phyloP scores from a whole-genome alignment of 805 yeast genomes.

The Gaillardinia entomophila region DNA sequence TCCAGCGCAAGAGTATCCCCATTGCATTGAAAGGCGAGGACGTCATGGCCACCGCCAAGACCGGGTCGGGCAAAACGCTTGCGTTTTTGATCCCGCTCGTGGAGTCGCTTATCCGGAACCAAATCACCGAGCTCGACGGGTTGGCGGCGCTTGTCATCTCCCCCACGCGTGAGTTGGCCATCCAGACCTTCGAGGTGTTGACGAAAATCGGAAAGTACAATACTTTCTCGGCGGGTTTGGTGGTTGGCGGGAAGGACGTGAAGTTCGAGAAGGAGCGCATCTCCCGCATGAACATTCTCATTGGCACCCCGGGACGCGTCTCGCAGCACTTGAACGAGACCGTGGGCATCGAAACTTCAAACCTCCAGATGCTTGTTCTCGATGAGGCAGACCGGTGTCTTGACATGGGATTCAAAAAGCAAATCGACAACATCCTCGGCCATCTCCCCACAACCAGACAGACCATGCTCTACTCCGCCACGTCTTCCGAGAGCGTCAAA shows the following conservation, averaged over 20 bases:
- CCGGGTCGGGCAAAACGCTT: constrained; percentile 88
- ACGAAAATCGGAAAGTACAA: constrained; percentile 73
- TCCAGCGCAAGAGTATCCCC: constrained; percentile 77
- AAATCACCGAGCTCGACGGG: constrained; percentile 82
- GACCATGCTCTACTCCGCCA: constrained; percentile 81
- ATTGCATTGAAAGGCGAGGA: constrained; percentile 72
- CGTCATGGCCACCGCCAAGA: constrained; percentile 80
- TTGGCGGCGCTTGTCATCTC: constrained; percentile 85
- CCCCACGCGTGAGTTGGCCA: constrained; percentile 88
- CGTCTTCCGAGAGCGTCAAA: constrained; percentile 76
- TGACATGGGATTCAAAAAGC: constrained; percentile 88
- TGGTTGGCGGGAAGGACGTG: constrained; percentile 91
- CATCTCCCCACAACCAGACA: constrained; percentile 79
- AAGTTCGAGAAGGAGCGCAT: constrained; percentile 77
- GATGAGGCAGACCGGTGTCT: constrained; percentile 92
- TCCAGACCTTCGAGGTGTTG: constrained; percentile 84
- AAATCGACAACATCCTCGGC: constrained; percentile 72
- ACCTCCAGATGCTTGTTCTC: constrained; percentile 70
- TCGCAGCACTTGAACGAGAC: constrained; percentile 90
- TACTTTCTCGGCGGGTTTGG: constrained; percentile 80
- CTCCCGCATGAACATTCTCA: constrained; percentile 69
- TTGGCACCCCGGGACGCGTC: constrained; percentile 89
- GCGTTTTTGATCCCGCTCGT: constrained; percentile 81
- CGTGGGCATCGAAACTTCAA: constrained; percentile 67
- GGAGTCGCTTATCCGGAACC: constrained; percentile 60